These are phyloP conservation scores for Vigna radiata DNA, from an alignment of 306 rosid genomes.

Conservation along the genomic window DNA sequence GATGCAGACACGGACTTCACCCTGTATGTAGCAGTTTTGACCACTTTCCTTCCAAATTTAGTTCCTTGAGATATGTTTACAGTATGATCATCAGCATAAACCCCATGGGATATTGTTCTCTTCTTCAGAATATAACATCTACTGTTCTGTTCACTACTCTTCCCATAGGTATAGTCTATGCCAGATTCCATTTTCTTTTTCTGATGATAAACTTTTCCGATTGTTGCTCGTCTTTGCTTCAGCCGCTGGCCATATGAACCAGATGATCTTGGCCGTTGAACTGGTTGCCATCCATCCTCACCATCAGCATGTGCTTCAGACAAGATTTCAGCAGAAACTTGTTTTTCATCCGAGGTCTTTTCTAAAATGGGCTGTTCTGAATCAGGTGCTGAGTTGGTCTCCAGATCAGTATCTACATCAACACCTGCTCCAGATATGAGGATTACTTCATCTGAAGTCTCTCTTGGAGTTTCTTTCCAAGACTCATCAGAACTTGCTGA, in stretches of 20 bases:
- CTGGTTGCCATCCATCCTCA: slow-evolving; percentile 93
- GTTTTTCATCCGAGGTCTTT: slow-evolving; percentile 55
- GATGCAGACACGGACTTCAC: slow-evolving; percentile 73
- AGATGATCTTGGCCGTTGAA: slow-evolving; percentile 84
- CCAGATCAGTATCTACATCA: slow-evolving; percentile 54
- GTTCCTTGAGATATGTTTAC: slow-evolving; percentile 62
- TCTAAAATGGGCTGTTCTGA: slow-evolving; percentile 52
- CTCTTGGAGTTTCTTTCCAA: slow-evolving; percentile 67
- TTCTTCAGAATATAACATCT: slow-evolving; percentile 69
- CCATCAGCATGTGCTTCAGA: slow-evolving; percentile 72
- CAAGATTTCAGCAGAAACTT: slow-evolving; percentile 43
- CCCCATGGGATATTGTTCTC: slow-evolving; percentile 72
- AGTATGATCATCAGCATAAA: slow-evolving; percentile 59
- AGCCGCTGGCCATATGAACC: slow-evolving; percentile 69
- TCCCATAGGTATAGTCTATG: slow-evolving; percentile 51
- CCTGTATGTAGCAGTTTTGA: slow-evolving; percentile 75
- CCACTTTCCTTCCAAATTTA: slow-evolving; percentile 75
- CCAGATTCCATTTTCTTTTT: slow-evolving; percentile 69
- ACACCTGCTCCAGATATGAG: slow-evolving; percentile 47
- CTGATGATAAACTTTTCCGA: slow-evolving; percentile 74
- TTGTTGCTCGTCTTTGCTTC: slow-evolving; percentile 78
- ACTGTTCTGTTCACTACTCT: slow-evolving; percentile 59
- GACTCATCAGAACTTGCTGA: slow-evolving; percentile 63
- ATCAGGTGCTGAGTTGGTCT: slow-evolving; percentile 50
- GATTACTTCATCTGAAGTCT: slow-evolving; percentile 66